Evolutionary conservation across 2,329 filamentous ascomycete genomes (phyloP).

Genomic region (Fusarium newnesense): DNA sequence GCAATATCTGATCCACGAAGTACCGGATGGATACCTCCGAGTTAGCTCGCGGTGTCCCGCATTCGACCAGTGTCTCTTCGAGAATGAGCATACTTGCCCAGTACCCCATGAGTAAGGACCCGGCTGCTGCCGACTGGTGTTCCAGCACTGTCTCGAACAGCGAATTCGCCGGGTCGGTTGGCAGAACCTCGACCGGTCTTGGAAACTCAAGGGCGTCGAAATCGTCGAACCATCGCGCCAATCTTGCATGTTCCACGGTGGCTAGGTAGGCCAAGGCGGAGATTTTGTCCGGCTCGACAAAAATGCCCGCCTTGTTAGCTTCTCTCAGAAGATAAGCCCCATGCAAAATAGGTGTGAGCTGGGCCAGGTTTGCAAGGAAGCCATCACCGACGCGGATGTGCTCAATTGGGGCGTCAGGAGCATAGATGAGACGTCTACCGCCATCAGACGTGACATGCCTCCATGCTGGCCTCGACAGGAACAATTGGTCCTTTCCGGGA

Average conservation of each 20-base stretch:
- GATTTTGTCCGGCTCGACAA: constrained; percentile 45
- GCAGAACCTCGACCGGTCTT: constrained; percentile 42
- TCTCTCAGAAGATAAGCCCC: constrained; percentile 48
- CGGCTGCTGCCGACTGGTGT: constrained; percentile 48
- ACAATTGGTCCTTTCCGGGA: constrained; percentile 48
- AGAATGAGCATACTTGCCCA: constrained; percentile 55
- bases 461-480: constrained; percentile 51
- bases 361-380: constrained; percentile 49
- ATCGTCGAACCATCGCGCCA: constrained; percentile 48
- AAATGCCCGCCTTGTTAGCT: constrained; percentile 43
- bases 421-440: constrained; percentile 42
- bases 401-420: constrained; percentile 33
- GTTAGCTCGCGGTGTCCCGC: constrained; percentile 40
- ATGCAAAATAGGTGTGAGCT: constrained; percentile 49
- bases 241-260: constrained; percentile 43
- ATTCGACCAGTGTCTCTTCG: constrained; percentile 51
- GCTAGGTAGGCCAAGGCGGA: constrained; percentile 45
- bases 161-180: constrained; percentile 45
- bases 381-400: constrained; percentile 45
- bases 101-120: constrained; percentile 50
- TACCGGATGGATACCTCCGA: constrained; percentile 42
- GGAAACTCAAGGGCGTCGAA: constrained; percentile 40
- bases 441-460: constrained; percentile 46
- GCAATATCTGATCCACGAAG: constrained; percentile 48
- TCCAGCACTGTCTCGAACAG: constrained; percentile 48